These are phyloP conservation scores for Lepidium aucheri DNA, from an alignment of 345 rosid genomes.

Conservation along the genomic window DNA sequence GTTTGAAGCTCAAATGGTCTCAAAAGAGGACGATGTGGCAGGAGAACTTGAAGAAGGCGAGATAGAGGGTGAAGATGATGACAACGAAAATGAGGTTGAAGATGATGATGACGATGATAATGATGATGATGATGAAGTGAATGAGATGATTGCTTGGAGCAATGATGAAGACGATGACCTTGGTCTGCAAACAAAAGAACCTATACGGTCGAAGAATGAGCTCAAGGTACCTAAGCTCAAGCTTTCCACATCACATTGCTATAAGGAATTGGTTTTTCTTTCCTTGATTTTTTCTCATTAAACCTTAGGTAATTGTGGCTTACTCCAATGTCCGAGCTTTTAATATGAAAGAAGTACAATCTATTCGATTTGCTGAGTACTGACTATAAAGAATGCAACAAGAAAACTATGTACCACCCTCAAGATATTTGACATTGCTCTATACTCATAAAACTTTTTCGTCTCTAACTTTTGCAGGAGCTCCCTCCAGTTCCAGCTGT, in stretches of 20 bases:
- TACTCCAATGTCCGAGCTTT: neutral
- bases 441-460: neutral
- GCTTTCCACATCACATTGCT: neutral
- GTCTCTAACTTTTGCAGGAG: conserved; percentile 32
- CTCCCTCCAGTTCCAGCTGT: conserved; percentile 85
- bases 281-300: neutral
- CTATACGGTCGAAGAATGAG: conserved; percentile 83
- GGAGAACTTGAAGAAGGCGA: conserved; percentile 39
- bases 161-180: conserved; percentile 41
- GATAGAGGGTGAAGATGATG: conserved; percentile 21
- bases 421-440: neutral
- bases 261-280: neutral
- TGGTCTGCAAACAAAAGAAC: conserved; percentile 33
- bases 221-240: conserved; percentile 40
- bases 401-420: neutral
- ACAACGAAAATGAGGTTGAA: conserved; percentile 5
- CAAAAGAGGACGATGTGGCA: conserved; percentile 8
- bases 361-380: neutral
- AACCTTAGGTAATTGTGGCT: neutral
- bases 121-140: conserved; percentile 31
- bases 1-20: neutral
- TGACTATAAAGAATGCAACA: neutral
- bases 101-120: conserved; percentile 35
- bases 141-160: conserved; percentile 43
- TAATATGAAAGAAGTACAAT: neutral